Base-by-base conservation (phyloP, 2,329 filamentous ascomycete genomes). In the Endoconidiophora polonica region DNA sequence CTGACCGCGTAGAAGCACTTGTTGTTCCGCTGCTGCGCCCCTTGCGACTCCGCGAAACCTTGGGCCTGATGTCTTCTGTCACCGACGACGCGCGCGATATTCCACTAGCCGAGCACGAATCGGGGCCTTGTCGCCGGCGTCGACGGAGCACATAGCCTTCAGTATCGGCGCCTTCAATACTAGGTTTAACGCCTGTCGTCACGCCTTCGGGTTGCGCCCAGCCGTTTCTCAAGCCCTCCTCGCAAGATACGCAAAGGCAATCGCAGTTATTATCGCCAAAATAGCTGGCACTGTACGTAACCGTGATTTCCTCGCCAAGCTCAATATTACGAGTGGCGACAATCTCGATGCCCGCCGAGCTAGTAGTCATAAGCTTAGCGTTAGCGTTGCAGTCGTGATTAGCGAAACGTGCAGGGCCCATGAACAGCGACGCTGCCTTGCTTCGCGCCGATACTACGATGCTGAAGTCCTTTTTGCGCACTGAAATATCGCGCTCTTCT, bases 381-480 rank as follows among this genome's bases (percentile, higher is more conserved):
- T 96, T 98, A 29, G 91, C 86, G 57, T 83, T 76, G 66, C 91
- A 98, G 63, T 98, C 91, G 65, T 98, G 91, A 61, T 98, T 98
- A 23, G 91, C 87, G 63, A 98, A 96, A 46, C 91, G 80, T 33
- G 91, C 91, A 5, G 91, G 93, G 0, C 91, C 91, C 61, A 98
- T 80, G 61, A 98, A 96, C 40, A 98, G 69, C 47, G 86, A 94
- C 26, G 88, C 83, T 54, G 82, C 82, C 66, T 94, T 95, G 65
- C 84, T 90, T 52, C 91, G 76, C 56, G 86, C 90, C 55, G 88
- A 94, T 60, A 95, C 84, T 29, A 98, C 88, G 55, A 98, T 88
- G 62, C 88, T 95, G 63, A 98, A 98, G 61, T 98, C 91, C 60
- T 90, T 88, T 61, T 91, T 83, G 53, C 79, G 81, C 55, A 80